A percentile compares a stretch with the other conserved stretches of the same genome.
phyloP scores from a whole-genome alignment of 768 basidiomycete genomes.

The Pleurotus salmoneostramineus region DNA sequence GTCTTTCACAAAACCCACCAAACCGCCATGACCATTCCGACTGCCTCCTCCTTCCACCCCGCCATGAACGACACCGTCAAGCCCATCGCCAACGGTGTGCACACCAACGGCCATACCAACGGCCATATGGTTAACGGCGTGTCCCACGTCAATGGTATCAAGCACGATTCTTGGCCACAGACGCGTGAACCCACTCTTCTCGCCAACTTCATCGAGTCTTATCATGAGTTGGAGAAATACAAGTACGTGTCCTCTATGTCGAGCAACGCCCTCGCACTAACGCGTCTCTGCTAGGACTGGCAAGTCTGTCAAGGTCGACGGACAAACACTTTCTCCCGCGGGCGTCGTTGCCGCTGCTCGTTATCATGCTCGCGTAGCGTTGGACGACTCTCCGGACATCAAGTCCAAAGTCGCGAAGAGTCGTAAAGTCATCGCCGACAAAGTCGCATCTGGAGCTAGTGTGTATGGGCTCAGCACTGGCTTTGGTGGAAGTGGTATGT shows the following conservation, averaged over 20 bases:
- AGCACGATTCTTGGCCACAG: background rate
- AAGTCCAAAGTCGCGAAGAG: slow-evolving; percentile 56
- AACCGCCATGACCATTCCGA: background rate
- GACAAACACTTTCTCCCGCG: slow-evolving; percentile 60
- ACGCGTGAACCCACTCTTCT: background rate
- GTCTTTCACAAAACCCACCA: background rate
- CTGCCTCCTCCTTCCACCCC: background rate
- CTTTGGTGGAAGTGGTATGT: slow-evolving; percentile 68
- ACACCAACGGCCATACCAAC: background rate
- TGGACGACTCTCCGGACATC: slow-evolving; percentile 36
- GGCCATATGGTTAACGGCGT: background rate
- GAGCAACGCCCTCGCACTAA: slow-evolving; percentile 5
- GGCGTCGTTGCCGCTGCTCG: slow-evolving; percentile 69
- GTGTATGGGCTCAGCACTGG: slow-evolving; percentile 84
- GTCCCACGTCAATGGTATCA: background rate
- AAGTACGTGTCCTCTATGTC: slow-evolving; percentile 31
- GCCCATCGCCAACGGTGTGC: slow-evolving; percentile 1
- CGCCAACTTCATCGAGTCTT: slow-evolving; percentile 40
- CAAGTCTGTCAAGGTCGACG: slow-evolving; percentile 55
- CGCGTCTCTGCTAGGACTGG: slow-evolving; percentile 34
- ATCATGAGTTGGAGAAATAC: slow-evolving; percentile 52
- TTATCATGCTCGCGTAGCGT: slow-evolving; percentile 38
- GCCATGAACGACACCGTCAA: background rate
- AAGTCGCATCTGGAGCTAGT: slow-evolving; percentile 63
- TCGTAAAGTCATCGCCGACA: slow-evolving; percentile 63